phyloP scores from a whole-genome alignment of 2,329 filamentous ascomycete species.

The Pyricularia pennisetigena region DNA sequence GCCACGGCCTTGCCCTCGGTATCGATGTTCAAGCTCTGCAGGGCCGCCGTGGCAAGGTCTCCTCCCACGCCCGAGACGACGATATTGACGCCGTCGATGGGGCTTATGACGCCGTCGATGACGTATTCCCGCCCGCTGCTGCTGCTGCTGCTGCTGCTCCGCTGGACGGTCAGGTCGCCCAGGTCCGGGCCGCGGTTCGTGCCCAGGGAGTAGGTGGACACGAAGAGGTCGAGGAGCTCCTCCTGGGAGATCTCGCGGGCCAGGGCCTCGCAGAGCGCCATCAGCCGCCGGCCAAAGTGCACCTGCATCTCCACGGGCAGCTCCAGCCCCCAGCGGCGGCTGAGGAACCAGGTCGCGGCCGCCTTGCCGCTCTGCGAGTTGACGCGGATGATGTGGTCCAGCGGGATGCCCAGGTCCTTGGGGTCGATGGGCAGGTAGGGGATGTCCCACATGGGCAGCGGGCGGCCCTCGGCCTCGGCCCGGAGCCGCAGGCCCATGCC shows the following conservation, averaged over 20 bases:
- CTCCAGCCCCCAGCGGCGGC: neutral
- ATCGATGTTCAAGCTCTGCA: neutral
- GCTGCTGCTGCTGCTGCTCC: neutral
- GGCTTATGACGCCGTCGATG: neutral
- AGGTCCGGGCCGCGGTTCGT: neutral
- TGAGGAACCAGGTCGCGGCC: neutral
- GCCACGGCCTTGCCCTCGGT: neutral
- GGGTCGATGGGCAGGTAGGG: conserved; percentile 92
- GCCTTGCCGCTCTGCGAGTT: conserved; percentile 64
- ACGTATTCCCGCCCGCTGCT: neutral
- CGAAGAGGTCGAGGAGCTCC: neutral
- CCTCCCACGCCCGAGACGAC: neutral
- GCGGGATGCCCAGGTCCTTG: conserved; percentile 84
- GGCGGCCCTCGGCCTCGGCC: conserved; percentile 40
- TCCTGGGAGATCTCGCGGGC: neutral
- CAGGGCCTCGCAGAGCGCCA: neutral
- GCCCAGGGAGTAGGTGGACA: neutral
- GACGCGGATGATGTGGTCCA: conserved; percentile 95
- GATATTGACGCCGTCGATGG: neutral
- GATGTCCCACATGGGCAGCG: conserved; percentile 66
- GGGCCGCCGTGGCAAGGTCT: neutral
- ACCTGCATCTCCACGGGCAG: neutral
- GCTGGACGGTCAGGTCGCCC: neutral
- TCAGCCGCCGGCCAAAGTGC: neutral
- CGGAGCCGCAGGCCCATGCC: conserved; percentile 56